phyloP scores from a whole-genome alignment of 352 stramenopile genomes.

The Hyaloperonospora brassicae region DNA sequence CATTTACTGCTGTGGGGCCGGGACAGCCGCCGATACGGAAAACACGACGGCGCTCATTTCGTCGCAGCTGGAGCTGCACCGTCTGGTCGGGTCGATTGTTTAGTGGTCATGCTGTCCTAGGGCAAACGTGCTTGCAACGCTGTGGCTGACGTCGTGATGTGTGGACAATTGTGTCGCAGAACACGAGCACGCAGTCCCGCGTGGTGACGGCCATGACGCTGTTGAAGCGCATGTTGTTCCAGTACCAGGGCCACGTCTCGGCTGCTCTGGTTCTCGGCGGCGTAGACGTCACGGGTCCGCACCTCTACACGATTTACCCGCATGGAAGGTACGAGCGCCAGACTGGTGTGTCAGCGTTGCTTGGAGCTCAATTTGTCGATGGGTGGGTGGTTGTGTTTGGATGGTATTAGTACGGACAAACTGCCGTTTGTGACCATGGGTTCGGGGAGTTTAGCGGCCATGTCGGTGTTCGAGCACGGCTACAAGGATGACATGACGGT shows the following conservation, averaged over 20 bases:
- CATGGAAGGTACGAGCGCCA: conserved; percentile 72
- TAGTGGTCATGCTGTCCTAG: not conserved
- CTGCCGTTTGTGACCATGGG: conserved; percentile 98
- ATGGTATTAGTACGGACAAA: conserved; percentile 82
- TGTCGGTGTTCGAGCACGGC: conserved; percentile 93
- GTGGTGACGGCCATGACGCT: conserved; percentile 96
- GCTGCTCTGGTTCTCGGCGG: conserved; percentile 97
- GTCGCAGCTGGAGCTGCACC: conserved; percentile 93
- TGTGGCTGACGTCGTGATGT: conserved; percentile 3
- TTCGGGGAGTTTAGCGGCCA: conserved; percentile 95
- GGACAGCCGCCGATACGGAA: conserved; percentile 96
- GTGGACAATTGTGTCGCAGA: conserved; percentile 24
- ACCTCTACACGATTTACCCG: conserved; percentile 97
- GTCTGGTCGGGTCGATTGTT: conserved; percentile 59
- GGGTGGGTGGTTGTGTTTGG: conserved; percentile 1
- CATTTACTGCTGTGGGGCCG: conserved; percentile 98
- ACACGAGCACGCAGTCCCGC: conserved; percentile 80
- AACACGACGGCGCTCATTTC: conserved; percentile 81
- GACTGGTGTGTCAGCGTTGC: too few species aligned
- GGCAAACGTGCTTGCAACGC: not conserved
- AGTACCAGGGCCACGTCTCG: conserved; percentile 93
- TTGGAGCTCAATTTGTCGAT: too few species aligned
- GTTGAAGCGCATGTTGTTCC: conserved; percentile 96
- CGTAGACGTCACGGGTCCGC: conserved; percentile 91
- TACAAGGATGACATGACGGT: conserved; percentile 94